Evolutionary conservation across 2,329 filamentous ascomycete species (phyloP), one percentile per base, ranked within the genome.

Genomic region (Fusarium continuum): DNA sequence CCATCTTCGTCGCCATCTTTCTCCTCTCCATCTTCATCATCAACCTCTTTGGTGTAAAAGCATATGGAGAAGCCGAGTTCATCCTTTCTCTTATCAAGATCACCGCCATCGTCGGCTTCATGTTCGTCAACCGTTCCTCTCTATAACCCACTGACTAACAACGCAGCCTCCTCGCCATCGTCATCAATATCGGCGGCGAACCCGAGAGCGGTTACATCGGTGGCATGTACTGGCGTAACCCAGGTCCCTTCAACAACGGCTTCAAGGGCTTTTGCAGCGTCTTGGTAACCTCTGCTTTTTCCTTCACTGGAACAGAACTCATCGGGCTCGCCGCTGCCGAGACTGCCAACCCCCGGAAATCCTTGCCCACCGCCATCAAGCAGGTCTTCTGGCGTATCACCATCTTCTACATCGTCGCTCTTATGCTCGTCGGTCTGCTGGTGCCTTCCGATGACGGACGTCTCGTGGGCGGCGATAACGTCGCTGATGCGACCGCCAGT

Each of bases 341-440:
- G 73, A 91, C 90, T 0, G 86, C 84, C 17, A 92, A 92, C 69
- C 91, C 91, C 2, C 84, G 89, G 48, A 91, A 95, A 72, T 91
- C 90, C 1, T 82, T 97, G 0, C 93, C 93, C 0, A 92, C 88
- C 0, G 93, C 93, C 6, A 89, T 96, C 70, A 96, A 96, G 78
- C 93, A 96, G 74, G 92, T 97, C 16, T 97, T 97, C 76, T 97
- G 93, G 93, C 89, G 93, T 70, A 96, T 97, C 72, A 87, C 88
- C 8, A 83, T 96, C 53, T 97, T 97, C 79, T 97, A 97, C 78
- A 83, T 97, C 43, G 87, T 96, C n/a, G 90, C 91, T 0, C 84
- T 97, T 6, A 85, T 88, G 16, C 80, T 97, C 3, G 87, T 97
- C 53, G 92, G 93, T 16, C 82, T 97, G 0, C 80, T 97, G 2